These are phyloP conservation scores for Camellia granthamiana DNA, from an alignment of 148 eudicot genomes.

Conservation along the genomic window DNA sequence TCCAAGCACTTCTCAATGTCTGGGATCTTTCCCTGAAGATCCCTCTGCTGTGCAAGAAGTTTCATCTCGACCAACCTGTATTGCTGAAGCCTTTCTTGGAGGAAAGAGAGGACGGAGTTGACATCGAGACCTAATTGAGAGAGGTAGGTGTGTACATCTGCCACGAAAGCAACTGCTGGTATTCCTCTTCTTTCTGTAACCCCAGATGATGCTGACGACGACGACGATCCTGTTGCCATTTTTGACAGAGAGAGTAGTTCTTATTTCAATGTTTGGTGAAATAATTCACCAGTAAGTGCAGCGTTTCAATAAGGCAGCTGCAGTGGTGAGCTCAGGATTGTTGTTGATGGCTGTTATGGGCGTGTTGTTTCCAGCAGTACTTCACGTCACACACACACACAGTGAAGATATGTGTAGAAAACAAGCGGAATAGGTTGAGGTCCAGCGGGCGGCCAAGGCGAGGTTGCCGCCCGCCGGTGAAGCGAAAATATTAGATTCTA, in stretches of 20 bases:
- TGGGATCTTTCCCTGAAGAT: conserved; percentile 95
- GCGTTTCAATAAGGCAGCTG: too few species aligned
- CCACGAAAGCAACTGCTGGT: conserved; percentile 72
- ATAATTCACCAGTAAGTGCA: too few species aligned
- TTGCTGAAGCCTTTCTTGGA: conserved; percentile 52
- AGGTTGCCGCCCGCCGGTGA: too few species aligned
- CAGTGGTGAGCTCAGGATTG: too few species aligned
- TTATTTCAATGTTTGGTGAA: too few species aligned
- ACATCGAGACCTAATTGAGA: conserved; percentile 66
- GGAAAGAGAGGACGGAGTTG: conserved; percentile 32
- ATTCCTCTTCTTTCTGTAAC: conserved; percentile 67
- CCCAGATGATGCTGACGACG: conserved; percentile 2
- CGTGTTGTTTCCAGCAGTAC: too few species aligned
- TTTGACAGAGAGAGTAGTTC: not conserved
- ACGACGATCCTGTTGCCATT: conserved; percentile 10
- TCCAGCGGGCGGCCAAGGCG: too few species aligned
- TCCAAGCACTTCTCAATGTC: conserved; percentile 94
- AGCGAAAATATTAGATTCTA: too few species aligned
- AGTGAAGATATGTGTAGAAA: too few species aligned
- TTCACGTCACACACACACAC: too few species aligned
- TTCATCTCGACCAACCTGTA: conserved; percentile 79
- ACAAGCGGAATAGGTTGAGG: too few species aligned
- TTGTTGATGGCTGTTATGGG: too few species aligned
- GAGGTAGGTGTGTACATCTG: conserved; percentile 70
- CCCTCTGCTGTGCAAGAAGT: conserved; percentile 88